Percentiles rank a stretch among this genome's conserved stretches.
phyloP scores from a whole-genome alignment of 1,284 basidiomycete genomes.

The Lentinula novae-zelandiae region DNA sequence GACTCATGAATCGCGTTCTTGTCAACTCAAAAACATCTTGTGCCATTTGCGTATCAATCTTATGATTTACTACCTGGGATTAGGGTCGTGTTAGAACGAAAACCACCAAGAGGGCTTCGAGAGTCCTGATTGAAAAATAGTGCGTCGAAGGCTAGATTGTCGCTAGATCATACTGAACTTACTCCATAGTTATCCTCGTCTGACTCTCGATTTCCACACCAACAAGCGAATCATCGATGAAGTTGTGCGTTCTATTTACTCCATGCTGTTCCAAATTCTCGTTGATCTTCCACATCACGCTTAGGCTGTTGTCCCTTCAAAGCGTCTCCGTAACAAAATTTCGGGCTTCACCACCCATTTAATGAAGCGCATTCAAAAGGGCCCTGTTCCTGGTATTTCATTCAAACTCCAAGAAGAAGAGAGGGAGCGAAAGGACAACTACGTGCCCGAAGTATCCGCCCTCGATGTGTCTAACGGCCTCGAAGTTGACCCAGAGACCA shows the following conservation, averaged over 20 bases:
- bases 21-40: not conserved
- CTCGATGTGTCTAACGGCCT: conserved; percentile 79
- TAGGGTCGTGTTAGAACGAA: conserved; percentile 99
- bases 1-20: conserved; percentile 6
- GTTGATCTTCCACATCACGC: conserved; percentile 5
- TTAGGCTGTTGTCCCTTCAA: conserved; percentile 94
- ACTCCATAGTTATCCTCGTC: conserved; percentile 78
- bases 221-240: conserved; percentile 99
- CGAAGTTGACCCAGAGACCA: conserved; percentile 89
- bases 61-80: not conserved
- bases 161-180: conserved; percentile 10
- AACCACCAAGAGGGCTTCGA: conserved; percentile 99
- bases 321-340: conserved; percentile 99
- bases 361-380: conserved; percentile 99
- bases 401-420: conserved; percentile 99
- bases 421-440: conserved; percentile 99
- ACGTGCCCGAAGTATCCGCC: conserved; percentile 94
- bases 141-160: conserved; percentile 39
- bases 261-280: not conserved
- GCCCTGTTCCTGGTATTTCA: conserved; percentile 97
- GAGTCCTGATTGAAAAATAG: conserved; percentile 99
- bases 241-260: conserved; percentile 61
- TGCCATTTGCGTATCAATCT: not conserved
- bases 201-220: conserved; percentile 97
- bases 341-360: conserved; percentile 99